Evolutionary conservation across 495 filamentous ascomycete species (phyloP).

Genomic region (Penicillium subrubescens): DNA sequence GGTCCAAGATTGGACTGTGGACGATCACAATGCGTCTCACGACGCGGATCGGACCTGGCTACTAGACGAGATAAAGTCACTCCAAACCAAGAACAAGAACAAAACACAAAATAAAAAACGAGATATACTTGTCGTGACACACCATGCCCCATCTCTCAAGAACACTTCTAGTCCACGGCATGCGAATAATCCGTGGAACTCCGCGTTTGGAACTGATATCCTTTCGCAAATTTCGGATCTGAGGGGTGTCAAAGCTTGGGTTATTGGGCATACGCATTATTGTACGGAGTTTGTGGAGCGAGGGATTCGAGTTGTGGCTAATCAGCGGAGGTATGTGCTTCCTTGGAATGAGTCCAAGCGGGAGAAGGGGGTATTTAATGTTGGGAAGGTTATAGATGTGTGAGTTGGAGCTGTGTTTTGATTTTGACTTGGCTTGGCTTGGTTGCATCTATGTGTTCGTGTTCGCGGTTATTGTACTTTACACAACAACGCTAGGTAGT

Average conservation of each 20-base stretch:
- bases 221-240: slow-evolving; percentile 17
- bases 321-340: slow-evolving; percentile 56
- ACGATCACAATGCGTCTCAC: slow-evolving; percentile 50
- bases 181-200: slow-evolving; percentile 39
- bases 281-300: slow-evolving; percentile 42
- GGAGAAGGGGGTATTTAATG: slow-evolving; percentile 18
- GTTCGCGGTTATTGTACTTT: too few species aligned
- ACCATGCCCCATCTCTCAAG: slow-evolving; percentile 53
- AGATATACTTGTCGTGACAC: slow-evolving; percentile 53
- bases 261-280: slow-evolving; percentile 59
- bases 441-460: too few species aligned
- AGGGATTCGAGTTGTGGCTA: slow-evolving; percentile 48
- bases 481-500: too few species aligned
- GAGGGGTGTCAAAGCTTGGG: slow-evolving; percentile 43
- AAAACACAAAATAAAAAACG: slow-evolving; percentile 10
- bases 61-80: slow-evolving; percentile 33
- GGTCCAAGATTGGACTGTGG: slow-evolving; percentile 52
- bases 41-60: slow-evolving; percentile 51
- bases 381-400: slow-evolving; percentile 23
- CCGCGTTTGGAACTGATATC: slow-evolving; percentile 56
- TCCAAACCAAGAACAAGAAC: slow-evolving; percentile 25
- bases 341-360: slow-evolving; percentile 20
- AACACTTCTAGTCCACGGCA: slow-evolving; percentile 48
- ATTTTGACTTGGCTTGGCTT: too few species aligned
- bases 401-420: neutral